Base-by-base conservation (phyloP, 495 filamentous ascomycete species). In the Extremus antarcticus region DNA sequence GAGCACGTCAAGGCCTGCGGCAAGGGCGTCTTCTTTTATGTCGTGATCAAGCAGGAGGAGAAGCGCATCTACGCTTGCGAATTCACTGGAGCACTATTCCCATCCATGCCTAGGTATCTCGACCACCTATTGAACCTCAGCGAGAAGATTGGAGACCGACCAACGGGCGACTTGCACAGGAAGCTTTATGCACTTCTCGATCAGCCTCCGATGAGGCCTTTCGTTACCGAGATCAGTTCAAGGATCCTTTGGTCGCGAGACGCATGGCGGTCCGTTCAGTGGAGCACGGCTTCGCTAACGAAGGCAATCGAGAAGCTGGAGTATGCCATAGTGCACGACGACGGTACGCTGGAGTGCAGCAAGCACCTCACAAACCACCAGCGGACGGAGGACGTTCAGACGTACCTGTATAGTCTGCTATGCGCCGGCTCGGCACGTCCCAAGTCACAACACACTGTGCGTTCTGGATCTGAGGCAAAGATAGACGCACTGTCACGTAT, bases 141-240 rank as follows among this genome's bases (percentile, higher is more conserved):
- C 25, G 21, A 16, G 25, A 39, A 41, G 21, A 1, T 2, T 10
- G 43, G 35, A 3, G 15, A 13, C 19, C 47, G 58, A 16, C 58
- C 58, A n/a, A 3, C 16, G 2, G 15, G 19, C 9, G 55, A 53
- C 43, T 25, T 38, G 11, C 53, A 60, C 24, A 41, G 25, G 11
- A 60, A 60, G 38, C 43, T 60, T 4, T 38, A 53, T n/a, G 51
- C 56, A 25, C 38, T 60, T 10, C 49, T 60, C 11, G 43, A 45
- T 8, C 58, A 56, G 17, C 53, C 43, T 1, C 19, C 3, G 22
- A 35, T 51, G 11, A 16, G 23, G 9, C 21, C 10, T 17, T n/a
- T 8, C 15, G 2, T 60, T 17, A 19, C 11, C 2, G 23, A 17
- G 1, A 15, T 50, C 17, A 60, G 58, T 43, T 2, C 11, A 15